These are phyloP conservation scores for Dothiorella sarmentorum DNA, from an alignment of 2,329 filamentous ascomycete genomes.

Conservation along the genomic window DNA sequence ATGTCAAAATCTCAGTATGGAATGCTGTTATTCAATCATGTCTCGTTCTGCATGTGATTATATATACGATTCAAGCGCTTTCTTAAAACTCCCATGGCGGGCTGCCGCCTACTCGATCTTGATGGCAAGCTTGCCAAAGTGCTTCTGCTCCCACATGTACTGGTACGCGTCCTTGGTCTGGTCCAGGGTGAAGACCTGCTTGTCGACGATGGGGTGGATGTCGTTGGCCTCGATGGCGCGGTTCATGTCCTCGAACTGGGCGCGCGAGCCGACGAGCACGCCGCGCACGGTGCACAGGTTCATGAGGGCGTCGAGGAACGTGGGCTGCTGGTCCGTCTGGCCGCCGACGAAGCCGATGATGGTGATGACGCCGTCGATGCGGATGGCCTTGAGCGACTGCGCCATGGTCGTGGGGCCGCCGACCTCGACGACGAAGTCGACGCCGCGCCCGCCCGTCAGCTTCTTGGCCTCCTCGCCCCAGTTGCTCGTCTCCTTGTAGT, in stretches of 20 bases:
- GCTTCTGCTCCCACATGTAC: slow-evolving; percentile 49
- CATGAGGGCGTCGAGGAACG: slow-evolving; percentile 50
- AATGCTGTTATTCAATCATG: background rate
- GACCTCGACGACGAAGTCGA: slow-evolving; percentile 64
- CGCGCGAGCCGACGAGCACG: slow-evolving; percentile 54
- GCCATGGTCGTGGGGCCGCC: slow-evolving; percentile 60
- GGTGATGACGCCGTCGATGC: slow-evolving; percentile 53
- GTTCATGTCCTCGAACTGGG: slow-evolving; percentile 59
- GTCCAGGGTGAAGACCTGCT: slow-evolving; percentile 54
- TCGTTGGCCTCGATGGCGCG: slow-evolving; percentile 56
- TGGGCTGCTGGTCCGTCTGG: slow-evolving; percentile 47
- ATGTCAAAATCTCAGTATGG: too few species aligned
- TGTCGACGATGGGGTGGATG: slow-evolving; percentile 58
- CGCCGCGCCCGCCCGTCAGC: slow-evolving; percentile 52
- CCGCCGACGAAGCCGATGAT: slow-evolving; percentile 59
- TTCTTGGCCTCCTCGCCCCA: slow-evolving; percentile 55
- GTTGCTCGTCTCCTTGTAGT: slow-evolving; percentile 51
- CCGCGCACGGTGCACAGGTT: slow-evolving; percentile 56
- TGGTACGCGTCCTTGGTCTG: slow-evolving; percentile 51
- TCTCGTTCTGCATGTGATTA: background rate
- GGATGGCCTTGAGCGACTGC: slow-evolving; percentile 50
- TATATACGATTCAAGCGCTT: background rate
- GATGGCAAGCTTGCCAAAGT: slow-evolving; percentile 44
- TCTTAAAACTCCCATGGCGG: background rate
- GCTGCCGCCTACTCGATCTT: slow-evolving; percentile 31